Conservation (phyloP, 306 rosid species). For the Cucumis sativus region Cucumber_9930_V3 NC_026655.2:30086501-30087000, state of each 20-base stretch:
- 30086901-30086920: constrained; percentile 47
- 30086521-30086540: constrained; percentile 71
- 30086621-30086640: constrained; percentile 47
- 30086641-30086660: constrained; percentile 43
- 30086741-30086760: constrained; percentile 62
- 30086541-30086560: constrained; percentile 52
- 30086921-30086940: constrained; percentile 48
- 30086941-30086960: constrained; percentile 53
- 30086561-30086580: constrained; percentile 50
- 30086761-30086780: constrained; percentile 51
- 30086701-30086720: constrained; percentile 59
- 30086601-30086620: constrained; percentile 75
- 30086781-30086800: constrained; percentile 68
- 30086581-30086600: constrained; percentile 82
- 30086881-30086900: constrained; percentile 65
- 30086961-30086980: constrained; percentile 55
- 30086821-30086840: constrained; percentile 44
- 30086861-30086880: constrained; percentile 66
- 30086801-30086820: constrained; percentile 72
- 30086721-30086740: constrained; percentile 42
- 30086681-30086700: constrained; percentile 44
- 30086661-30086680: constrained; percentile 41
- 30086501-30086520: constrained; percentile 69
- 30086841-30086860: constrained; percentile 63
- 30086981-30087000: constrained; percentile 48